phyloP scores from a whole-genome alignment of 768 basidiomycete genomes.

The Lyophyllum shimeji region DNA sequence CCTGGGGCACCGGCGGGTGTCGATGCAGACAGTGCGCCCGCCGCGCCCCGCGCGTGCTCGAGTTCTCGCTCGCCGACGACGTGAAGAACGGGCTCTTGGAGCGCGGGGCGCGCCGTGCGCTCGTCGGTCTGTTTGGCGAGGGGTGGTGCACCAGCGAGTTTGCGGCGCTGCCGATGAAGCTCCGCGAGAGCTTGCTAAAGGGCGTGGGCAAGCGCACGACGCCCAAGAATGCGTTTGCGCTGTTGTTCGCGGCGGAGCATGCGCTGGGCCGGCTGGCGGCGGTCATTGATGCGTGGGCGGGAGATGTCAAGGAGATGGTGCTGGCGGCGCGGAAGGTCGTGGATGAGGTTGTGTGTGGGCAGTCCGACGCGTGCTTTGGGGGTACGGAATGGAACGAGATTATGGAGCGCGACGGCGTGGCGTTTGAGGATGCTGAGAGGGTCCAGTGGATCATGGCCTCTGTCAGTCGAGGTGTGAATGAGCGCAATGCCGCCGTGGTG shows the following conservation, averaged over 20 bases:
- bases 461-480: constrained; percentile 59
- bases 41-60: constrained; percentile 79
- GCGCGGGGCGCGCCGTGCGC: constrained; percentile 66
- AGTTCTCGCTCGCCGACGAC: constrained; percentile 76
- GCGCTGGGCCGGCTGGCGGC: constrained; percentile 54
- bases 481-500: constrained; percentile 60
- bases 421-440: constrained; percentile 77
- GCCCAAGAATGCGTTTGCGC: constrained; percentile 62
- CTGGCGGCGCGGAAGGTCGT: constrained; percentile 57
- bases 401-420: constrained; percentile 68
- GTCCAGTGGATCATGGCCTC: constrained; percentile 76
- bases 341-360: constrained; percentile 58
- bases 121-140: constrained; percentile 85
- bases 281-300: constrained; percentile 73
- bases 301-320: constrained; percentile 66
- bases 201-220: constrained; percentile 72
- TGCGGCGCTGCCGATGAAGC: constrained; percentile 62
- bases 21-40: constrained; percentile 81
- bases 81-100: constrained; percentile 74
- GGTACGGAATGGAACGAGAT: constrained; percentile 73
- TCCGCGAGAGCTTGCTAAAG: constrained; percentile 67
- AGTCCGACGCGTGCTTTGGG: constrained; percentile 66
- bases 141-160: constrained; percentile 88
- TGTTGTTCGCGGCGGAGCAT: constrained; percentile 66
- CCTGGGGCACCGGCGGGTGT: constrained; percentile 85